Evolutionary conservation across 176 grass and related monocot species (phyloP).

Genomic region (Carex myosuroides): DNA sequence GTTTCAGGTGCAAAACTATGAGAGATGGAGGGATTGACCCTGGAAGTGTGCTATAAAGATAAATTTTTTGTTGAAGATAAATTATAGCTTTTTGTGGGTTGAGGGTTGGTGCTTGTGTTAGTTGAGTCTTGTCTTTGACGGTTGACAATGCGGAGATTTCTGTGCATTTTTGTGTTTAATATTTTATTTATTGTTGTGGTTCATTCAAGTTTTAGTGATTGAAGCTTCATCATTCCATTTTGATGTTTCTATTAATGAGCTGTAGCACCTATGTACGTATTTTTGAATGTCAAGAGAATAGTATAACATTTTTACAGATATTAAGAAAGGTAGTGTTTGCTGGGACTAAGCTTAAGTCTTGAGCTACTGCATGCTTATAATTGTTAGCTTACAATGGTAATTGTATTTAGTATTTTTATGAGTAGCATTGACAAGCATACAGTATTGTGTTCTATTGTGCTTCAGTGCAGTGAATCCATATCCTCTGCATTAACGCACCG

Average conservation of each 20-base stretch:
- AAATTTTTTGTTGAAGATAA: not conserved
- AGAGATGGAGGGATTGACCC: slow-evolving; percentile 55
- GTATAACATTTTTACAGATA: not conserved
- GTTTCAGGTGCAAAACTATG: slow-evolving; percentile 71
- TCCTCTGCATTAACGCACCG: too few relatives aligned
- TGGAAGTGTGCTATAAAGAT: slow-evolving; percentile 26
- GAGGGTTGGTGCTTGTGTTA: not conserved
- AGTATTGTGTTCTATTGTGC: not conserved
- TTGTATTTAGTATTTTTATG: not conserved
- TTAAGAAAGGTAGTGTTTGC: not conserved
- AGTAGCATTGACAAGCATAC: not conserved
- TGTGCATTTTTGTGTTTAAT: slow-evolving; percentile 19
- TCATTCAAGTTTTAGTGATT: slow-evolving; percentile 21
- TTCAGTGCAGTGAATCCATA: not conserved
- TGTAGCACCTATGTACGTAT: not conserved
- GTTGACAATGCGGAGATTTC: slow-evolving; percentile 9
- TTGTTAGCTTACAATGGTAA: not conserved
- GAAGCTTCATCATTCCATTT: not conserved
- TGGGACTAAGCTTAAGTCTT: not conserved
- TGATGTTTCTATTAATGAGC: not conserved
- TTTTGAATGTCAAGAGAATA: not conserved
- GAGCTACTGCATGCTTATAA: not conserved
- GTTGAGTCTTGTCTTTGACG: not conserved
- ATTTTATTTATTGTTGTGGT: slow-evolving; percentile 12
- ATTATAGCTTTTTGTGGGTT: slow-evolving; percentile 6